phyloP scores from a whole-genome alignment of 1,284 basidiomycete genomes.

The Apiotrichum gracile region DNA sequence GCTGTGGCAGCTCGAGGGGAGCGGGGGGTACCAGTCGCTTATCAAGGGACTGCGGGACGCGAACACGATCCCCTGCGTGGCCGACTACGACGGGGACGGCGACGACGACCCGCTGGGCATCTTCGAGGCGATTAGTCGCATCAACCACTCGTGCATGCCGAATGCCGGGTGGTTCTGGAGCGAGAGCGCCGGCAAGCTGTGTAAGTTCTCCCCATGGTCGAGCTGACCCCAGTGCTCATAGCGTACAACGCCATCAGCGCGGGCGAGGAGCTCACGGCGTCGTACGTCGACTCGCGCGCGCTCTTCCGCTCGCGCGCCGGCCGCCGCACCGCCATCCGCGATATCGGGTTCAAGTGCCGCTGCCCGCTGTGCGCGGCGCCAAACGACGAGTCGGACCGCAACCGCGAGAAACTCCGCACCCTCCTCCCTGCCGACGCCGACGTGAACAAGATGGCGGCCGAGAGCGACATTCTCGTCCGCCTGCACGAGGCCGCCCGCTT shows the following conservation, averaged over 20 bases:
- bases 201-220: neutral
- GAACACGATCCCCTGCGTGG: slow-evolving; percentile 5
- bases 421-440: neutral
- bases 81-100: neutral
- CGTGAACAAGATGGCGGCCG: neutral
- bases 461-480: neutral
- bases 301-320: neutral
- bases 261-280: slow-evolving; percentile 18
- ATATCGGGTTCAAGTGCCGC: slow-evolving; percentile 3
- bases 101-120: slow-evolving; percentile 6
- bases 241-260: slow-evolving; percentile 9
- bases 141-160: slow-evolving; percentile 25
- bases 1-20: neutral
- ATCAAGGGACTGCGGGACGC: neutral
- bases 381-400: neutral
- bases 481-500: neutral
- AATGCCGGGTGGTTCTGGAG: slow-evolving; percentile 28
- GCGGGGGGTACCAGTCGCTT: neutral
- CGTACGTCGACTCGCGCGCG: slow-evolving; percentile 8
- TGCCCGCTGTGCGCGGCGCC: neutral
- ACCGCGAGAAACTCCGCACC: neutral
- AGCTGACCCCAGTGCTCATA: slow-evolving; percentile 9
- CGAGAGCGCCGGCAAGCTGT: slow-evolving; percentile 10
- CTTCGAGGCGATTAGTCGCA: slow-evolving; percentile 18
- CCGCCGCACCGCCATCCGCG: neutral